Evolutionary conservation across 441 rosid species (phyloP).

Genomic region (Aleurites moluccanus): DNA sequence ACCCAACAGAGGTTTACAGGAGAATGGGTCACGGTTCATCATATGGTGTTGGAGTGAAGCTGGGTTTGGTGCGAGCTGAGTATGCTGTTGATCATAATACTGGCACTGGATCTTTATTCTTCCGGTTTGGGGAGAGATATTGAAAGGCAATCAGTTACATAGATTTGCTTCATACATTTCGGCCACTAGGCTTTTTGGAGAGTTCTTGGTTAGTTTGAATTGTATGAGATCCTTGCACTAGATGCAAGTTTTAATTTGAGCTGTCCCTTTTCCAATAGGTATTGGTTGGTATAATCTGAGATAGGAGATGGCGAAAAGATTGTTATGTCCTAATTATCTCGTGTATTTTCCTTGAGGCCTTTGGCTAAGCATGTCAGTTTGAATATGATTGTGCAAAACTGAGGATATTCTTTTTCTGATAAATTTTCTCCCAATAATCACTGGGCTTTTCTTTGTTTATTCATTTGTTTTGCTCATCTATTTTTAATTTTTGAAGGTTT

Average conservation of each 20-base stretch:
- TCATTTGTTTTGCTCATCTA: background rate
- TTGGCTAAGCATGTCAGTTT: background rate
- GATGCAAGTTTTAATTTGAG: constrained; percentile 20
- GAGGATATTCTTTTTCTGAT: background rate
- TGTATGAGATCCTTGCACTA: constrained; percentile 17
- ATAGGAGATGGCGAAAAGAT: background rate
- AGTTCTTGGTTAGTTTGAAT: constrained; percentile 1
- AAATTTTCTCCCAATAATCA: background rate
- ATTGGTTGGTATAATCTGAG: background rate
- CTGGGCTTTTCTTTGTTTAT: background rate
- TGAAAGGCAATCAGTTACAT: constrained; percentile 29
- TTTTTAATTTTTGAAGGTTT: background rate
- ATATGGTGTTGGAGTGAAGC: constrained; percentile 78
- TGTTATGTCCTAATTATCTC: background rate
- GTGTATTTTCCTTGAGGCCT: background rate
- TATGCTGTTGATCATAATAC: constrained; percentile 94
- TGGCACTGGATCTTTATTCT: constrained; percentile 78
- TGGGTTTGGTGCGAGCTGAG: constrained; percentile 91
- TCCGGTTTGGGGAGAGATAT: constrained; percentile 92
- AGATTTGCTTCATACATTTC: constrained; percentile 17
- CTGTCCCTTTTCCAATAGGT: constrained; percentile 6
- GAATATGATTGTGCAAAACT: constrained; percentile 14
- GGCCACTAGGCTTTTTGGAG: constrained; percentile 14
- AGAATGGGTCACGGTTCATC: constrained; percentile 96
- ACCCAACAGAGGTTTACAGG: constrained; percentile 92